Evolutionary conservation across 495 filamentous ascomycete genomes (phyloP), one percentile per base, ranked within the genome.

Genomic region (Bacidia gigantensis): DNA sequence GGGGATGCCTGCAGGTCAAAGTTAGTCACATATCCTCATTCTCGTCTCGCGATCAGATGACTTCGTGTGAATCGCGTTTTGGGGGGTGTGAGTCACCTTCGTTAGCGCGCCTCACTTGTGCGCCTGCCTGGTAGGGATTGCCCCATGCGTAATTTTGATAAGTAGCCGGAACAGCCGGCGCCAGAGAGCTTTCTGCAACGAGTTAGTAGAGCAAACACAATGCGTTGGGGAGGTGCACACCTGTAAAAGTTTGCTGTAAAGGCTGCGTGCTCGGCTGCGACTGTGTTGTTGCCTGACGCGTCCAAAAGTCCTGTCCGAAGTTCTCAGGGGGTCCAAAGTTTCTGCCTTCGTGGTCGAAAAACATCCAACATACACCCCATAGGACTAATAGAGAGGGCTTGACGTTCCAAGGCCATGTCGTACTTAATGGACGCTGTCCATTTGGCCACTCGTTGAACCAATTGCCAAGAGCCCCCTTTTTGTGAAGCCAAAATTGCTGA

Each of bases 321-420:
- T 22, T 47, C 14, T 21, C 26, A 23, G 40, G 20, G 26, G 22
- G 21, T 17, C 45, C 10, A 44, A 50, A 49, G 35, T 29, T 44
- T 11, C 43, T 26, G 3, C 50, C 35, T 18, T 38, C 43, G 29
- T 22, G 35, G 23, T 58, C 49, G 29, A 51, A 39, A 59, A 74
- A 75, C 72, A 74, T 75, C 74, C 74, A 77, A 54, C 74, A 77
- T 3, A 76, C 72, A 9, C 74, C 74, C 74, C 74, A 77, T 49
- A 76, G 58, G 22, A 77, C 71, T 35, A 73, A 65, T 22, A 76
- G 61, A 22, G 70, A 64, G 1, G 73, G 72, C 55, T 64, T 64
- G 56, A 76, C 68, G 25, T 62, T 70, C 73, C 74, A 76, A 18
- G 73, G 72, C 72, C 70, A 72, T 43, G 72, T 77, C 2, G 73